These are phyloP conservation scores for Solanum hybrid DNA, from an alignment of 305 asterid species.

Conservation along the genomic window DNA sequence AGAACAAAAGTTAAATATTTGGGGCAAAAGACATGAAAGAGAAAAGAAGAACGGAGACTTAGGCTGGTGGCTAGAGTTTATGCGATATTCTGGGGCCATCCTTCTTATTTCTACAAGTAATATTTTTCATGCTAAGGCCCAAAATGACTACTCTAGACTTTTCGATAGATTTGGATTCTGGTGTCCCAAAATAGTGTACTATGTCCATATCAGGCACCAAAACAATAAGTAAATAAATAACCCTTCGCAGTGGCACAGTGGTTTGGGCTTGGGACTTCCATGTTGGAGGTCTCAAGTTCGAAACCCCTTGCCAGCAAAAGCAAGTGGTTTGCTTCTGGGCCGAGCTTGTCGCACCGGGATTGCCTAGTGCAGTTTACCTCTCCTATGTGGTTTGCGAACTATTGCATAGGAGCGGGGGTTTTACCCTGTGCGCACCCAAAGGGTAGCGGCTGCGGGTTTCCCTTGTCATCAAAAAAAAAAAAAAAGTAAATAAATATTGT, in stretches of 20 bases:
- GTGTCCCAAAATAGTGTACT: background rate
- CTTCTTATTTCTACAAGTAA: background rate
- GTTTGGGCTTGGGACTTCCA: too few relatives aligned
- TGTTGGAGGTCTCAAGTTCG: too few relatives aligned
- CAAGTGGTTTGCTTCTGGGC: too few relatives aligned
- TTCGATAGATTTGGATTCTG: background rate
- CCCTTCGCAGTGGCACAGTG: too few relatives aligned
- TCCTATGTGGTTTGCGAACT: too few relatives aligned
- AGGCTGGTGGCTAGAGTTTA: background rate
- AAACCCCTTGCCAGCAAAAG: too few relatives aligned
- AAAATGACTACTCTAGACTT: background rate
- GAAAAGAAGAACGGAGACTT: background rate
- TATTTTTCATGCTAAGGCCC: background rate
- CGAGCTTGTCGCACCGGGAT: too few relatives aligned
- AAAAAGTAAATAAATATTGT: background rate
- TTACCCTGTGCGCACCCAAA: too few relatives aligned
- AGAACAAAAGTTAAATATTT: background rate
- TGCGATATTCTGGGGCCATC: background rate
- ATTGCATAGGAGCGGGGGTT: too few relatives aligned
- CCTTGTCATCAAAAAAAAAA: background rate
- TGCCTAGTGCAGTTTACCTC: too few relatives aligned
- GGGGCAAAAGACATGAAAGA: background rate
- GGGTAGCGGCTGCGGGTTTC: too few relatives aligned
- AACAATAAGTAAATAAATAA: background rate
- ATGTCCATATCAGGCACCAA: background rate